These are phyloP conservation scores for Fusarium goolgardi DNA, from an alignment of 2,329 filamentous ascomycete genomes.

Conservation along the genomic window DNA sequence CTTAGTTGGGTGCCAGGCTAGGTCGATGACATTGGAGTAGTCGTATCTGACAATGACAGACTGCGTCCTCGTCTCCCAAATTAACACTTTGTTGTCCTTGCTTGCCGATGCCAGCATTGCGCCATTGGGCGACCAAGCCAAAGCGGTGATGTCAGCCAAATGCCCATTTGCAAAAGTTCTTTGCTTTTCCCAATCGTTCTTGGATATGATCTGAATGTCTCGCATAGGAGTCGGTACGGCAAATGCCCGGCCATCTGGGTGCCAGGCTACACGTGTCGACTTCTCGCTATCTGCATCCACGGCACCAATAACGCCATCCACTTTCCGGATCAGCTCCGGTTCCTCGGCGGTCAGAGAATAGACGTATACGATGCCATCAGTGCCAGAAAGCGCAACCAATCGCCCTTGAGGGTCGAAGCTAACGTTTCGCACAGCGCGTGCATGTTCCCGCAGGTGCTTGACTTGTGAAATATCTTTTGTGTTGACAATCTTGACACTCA, in stretches of 20 bases:
- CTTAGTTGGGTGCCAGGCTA: slow-evolving; percentile 90
- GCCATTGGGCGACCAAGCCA: slow-evolving; percentile 95
- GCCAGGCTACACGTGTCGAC: slow-evolving; percentile 84
- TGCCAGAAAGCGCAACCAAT: slow-evolving; percentile 83
- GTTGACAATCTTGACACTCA: slow-evolving; percentile 89
- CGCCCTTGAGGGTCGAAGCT: slow-evolving; percentile 85
- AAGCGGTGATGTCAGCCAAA: slow-evolving; percentile 83
- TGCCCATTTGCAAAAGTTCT: slow-evolving; percentile 82
- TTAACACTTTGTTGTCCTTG: slow-evolving; percentile 74
- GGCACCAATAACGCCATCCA: slow-evolving; percentile 86
- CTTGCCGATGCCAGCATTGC: slow-evolving; percentile 80
- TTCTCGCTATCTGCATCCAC: slow-evolving; percentile 79
- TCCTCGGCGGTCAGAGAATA: slow-evolving; percentile 84
- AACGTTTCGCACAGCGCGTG: slow-evolving; percentile 89
- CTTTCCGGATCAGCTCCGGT: slow-evolving; percentile 82
- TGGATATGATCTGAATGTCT: slow-evolving; percentile 89
- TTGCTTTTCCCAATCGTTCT: slow-evolving; percentile 89
- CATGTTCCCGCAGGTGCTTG: slow-evolving; percentile 83
- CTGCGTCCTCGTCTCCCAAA: slow-evolving; percentile 94
- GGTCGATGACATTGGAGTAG: slow-evolving; percentile 84
- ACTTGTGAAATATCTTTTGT: slow-evolving; percentile 81
- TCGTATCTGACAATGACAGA: slow-evolving; percentile 81
- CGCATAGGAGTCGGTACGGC: slow-evolving; percentile 83
- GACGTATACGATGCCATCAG: slow-evolving; percentile 89
- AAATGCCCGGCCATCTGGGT: slow-evolving; percentile 93